Evolutionary conservation across 768 basidiomycete species (phyloP), one percentile per base, ranked within the genome.

Genomic region (Pisolithus sp.): DNA sequence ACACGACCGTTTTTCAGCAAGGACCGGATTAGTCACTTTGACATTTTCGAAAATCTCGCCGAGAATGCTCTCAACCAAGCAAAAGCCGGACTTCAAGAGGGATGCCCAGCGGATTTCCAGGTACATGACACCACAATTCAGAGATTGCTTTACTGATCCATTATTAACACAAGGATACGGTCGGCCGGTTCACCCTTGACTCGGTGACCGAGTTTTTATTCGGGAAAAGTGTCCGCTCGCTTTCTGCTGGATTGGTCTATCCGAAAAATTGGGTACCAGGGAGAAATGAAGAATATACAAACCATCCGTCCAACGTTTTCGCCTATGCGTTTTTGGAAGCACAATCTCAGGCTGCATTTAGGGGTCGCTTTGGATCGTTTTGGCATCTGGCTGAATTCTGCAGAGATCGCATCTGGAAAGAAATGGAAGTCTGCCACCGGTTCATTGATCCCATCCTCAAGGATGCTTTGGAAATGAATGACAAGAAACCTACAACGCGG

Each of bases 1-100:
- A 78, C 79, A 0, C 75, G 83, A 2, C 83, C 83, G 0, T 84
- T 82, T 70, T 83, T 85, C 66, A 72, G 53, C 56, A 73, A 69
- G 49, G 77, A 80, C 20, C 66, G 77, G 9, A 78, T 81, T 48
- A 73, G 71, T 52, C 71, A 81, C 57, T 80, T 80, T 59, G 76
- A 80, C 18, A 73, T 71, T 50, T 81, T 82, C 59, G 77, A 76
- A 46, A 66, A 68, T 2, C 81, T 82, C 50, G 71, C 78, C 0
- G 67, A 72, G 2, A 67, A 75, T 31, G 76, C 77, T 1, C 67
- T 85, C n/a, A 46, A 56, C 2, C 71, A 73, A 20, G 61, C 80
- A 40, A 74, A 67, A 28, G 54, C 58, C 4, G 73, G 81, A 28
- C 65, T 79, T 1, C 55, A 61, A 3, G 67, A 72, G 20, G 81